Evolutionary conservation across 2,329 filamentous ascomycete species (phyloP), one percentile per base, ranked within the genome.

Genomic region (Lojkania enalia): DNA sequence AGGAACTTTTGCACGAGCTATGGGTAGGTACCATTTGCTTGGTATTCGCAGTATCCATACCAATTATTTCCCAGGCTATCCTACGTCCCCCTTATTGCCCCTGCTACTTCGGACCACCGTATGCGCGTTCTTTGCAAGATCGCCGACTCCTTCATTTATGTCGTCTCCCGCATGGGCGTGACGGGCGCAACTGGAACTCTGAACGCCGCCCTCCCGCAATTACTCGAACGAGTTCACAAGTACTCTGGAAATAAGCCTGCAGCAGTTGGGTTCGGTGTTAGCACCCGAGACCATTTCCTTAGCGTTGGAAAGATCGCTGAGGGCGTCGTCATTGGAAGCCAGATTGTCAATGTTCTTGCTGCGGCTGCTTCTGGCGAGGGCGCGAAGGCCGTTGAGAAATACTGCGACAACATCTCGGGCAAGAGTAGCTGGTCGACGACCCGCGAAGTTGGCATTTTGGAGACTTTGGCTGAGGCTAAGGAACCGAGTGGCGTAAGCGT

Each of bases 61-160:
- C 63, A 53, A 66, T 30, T 4, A 9, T 27, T 9, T 35, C 2
- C 12, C 27, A 87, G 86, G 19, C 82, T 99, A 23, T 96, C 91
- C 4, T 99, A 97, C 68, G 88, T 99, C 12, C 94, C 94, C n/a
- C 79, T 99, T 41, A 96, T 99, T 60, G 92, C 94, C 0, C 94
- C 94, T 5, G 84, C 91, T 9, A 97, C 94, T 1, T 96, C 90
- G 5, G 90, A 96, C 60, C 79, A 83, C 54, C 88, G 94, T 63
- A 96, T 99, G 91, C 92, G 88, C 74, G 81, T 96, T 30, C 85
- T 99, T 11, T 99, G 94, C 81, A 85, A 89, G 70, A 92, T 99
- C 52, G 94, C 94, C 64, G 92, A 97, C 73, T 96, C 91, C 3
- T 99, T 97, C 77, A 95, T 99, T 74, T 99, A 99, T 70, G 91